Evolutionary conservation across 139 green algal species (phyloP), one percentile per base, ranked within the genome.

Genomic region (Pedinophyceae sp.): DNA sequence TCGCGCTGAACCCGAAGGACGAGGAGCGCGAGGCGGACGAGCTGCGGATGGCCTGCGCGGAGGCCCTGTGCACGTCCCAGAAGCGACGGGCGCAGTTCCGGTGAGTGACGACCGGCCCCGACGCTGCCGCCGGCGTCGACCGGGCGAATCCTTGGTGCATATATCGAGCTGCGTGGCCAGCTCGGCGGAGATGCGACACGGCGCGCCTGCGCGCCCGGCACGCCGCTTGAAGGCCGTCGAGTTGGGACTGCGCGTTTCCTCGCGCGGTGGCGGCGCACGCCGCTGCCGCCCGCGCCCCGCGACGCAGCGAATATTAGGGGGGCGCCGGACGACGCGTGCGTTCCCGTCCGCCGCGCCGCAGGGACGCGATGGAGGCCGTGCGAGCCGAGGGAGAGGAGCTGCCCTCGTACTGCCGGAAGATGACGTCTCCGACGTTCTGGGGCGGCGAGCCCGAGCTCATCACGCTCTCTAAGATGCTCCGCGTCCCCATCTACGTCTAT

Each of bases 361-460:
- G n/a, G n/a, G n/a, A n/a, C n/a, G n/a, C n/a, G n/a, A 63, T 56
- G 17, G 30, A 67, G 13, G 72, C 66, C 0, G 56, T 76, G 30
- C 52, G 58, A 2, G 56, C 61, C 7, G 24, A 75, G 40, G 57
- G 73, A 50, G 50, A 48, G 26, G 72, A 77, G 48, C 68, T 10
- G 5, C 5, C 70, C 60, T 62, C 49, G 28, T 27, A 74, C 17
- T 50, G 26, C 22, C 60, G 66, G 65, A 73, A 51, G 26, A 47
- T 20, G 15, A 6, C 13, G 10, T 43, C 54, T 0, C 54, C 68
- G 0, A 62, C 29, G 13, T 84, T 84, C 45, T 84, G 78, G 78
- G 78, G 78, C 19, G 78, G 78, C 3, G 70, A 86, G 46, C 54
- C 74, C 16, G 78, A 86, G 66, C 30, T 86, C 25, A 52, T 82